A percentile compares a stretch with the other conserved stretches of the same genome.
Conservation (phyloP, 192 early-diverging fungal genomes). For the Podochytrium sp. region DNA sequence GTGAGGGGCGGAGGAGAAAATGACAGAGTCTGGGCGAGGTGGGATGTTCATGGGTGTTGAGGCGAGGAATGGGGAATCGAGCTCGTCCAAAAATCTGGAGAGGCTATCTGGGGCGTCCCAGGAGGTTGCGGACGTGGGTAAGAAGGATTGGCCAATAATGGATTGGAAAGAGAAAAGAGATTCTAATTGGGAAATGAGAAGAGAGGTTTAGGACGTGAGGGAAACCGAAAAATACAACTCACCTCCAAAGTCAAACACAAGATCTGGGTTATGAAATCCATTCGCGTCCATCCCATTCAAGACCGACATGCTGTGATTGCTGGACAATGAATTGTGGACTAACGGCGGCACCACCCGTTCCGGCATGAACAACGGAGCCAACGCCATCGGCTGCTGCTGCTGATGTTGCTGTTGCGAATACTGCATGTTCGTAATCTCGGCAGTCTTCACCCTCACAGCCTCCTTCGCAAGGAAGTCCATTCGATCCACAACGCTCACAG, state of each 20-base stretch:
- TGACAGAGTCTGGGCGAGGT: neutral
- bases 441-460: neutral
- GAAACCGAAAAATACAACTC: neutral
- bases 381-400: neutral
- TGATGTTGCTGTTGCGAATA: neutral
- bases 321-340: no score
- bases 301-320: no score
- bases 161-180: conserved; percentile 34
- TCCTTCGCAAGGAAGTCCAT: neutral
- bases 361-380: no score
- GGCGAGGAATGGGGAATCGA: neutral
- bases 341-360: no score
- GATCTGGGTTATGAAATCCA: no score
- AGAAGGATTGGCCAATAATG: conserved; percentile 29
- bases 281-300: no score
- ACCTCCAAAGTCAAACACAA: conserved; percentile 24
- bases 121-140: neutral
- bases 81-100: conserved; percentile 10
- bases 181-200: conserved; percentile 5
- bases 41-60: neutral
- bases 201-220: neutral
- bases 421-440: no score
- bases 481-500: neutral
- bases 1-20: neutral
- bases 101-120: conserved; percentile 2